These are phyloP conservation scores for Intubia oerlemansii DNA, from an alignment of 2,329 filamentous ascomycete genomes.

Conservation along the genomic window DNA sequence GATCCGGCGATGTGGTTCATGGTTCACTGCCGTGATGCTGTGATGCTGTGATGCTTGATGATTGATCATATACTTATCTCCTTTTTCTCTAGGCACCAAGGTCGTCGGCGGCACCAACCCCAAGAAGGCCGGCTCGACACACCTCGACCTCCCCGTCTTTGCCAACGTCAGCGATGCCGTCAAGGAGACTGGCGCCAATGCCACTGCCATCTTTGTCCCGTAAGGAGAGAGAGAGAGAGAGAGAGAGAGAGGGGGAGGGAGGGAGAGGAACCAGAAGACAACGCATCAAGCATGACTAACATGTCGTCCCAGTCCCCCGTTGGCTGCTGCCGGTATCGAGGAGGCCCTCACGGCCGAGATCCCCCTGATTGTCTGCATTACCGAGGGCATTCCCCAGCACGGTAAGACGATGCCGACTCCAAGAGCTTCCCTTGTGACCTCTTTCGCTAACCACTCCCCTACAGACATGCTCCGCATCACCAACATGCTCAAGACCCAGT, in stretches of 20 bases:
- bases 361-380: conserved; percentile 89
- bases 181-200: conserved; percentile 74
- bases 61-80: no score
- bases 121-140: conserved; percentile 85
- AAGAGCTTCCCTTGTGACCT: conserved; percentile 13
- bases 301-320: conserved; percentile 46
- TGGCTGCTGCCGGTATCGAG: conserved; percentile 89
- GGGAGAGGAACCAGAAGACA: no score
- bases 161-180: conserved; percentile 72
- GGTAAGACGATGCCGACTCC: no score
- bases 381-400: conserved; percentile 93
- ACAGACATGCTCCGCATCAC: conserved; percentile 98
- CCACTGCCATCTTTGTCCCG: conserved; percentile 93
- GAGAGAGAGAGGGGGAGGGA: no score
- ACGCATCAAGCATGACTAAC: conserved; percentile 5
- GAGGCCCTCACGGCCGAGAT: conserved; percentile 89
- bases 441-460: background rate
- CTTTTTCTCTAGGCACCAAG: conserved; percentile 66
- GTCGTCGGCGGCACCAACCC: conserved; percentile 97
- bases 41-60: no score
- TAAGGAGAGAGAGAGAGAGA: no score
- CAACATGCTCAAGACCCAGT: conserved; percentile 90
- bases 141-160: conserved; percentile 87
- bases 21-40: no score
- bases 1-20: no score